A percentile compares a stretch with the other conserved stretches of the same genome.
Conservation (phyloP, 306 rosid species). For the Begonia peltatifolia region DNA sequence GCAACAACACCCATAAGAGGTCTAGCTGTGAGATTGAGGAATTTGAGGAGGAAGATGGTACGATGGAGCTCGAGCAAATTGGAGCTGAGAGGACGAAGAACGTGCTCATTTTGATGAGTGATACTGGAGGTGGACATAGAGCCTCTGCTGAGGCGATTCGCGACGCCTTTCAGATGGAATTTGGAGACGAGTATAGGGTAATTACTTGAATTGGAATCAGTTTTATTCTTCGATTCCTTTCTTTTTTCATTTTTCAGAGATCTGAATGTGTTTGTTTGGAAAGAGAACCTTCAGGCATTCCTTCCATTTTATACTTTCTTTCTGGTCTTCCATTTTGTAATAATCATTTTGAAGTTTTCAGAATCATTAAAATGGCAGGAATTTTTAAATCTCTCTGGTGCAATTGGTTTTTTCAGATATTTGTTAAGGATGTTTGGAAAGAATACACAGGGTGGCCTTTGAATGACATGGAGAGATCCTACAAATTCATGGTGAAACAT, state of each 20-base stretch:
- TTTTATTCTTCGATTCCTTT: no score
- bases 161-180: constrained; percentile 68
- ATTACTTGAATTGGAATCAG: no score
- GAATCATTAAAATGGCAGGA: no score
- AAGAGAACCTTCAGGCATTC: no score
- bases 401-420: constrained; percentile 34
- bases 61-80: constrained; percentile 66
- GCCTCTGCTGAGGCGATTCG: constrained; percentile 95
- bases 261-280: no score
- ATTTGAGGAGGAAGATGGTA: constrained; percentile 26
- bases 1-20: constrained; percentile 11
- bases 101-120: constrained; percentile 93
- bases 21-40: constrained; percentile 22
- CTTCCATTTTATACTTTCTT: no score
- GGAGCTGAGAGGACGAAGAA: constrained; percentile 82
- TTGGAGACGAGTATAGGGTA: constrained; percentile 81
- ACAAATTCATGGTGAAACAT: constrained; percentile 95
- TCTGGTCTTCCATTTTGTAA: no score
- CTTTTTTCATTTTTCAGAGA: no score
- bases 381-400: no score
- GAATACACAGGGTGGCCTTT: constrained; percentile 98
- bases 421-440: constrained; percentile 94
- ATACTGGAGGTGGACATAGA: constrained; percentile 94
- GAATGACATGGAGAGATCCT: constrained; percentile 91
- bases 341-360: no score